phyloP scores from a whole-genome alignment of 2,329 filamentous ascomycete species.

The Beauveria varroae region DNA sequence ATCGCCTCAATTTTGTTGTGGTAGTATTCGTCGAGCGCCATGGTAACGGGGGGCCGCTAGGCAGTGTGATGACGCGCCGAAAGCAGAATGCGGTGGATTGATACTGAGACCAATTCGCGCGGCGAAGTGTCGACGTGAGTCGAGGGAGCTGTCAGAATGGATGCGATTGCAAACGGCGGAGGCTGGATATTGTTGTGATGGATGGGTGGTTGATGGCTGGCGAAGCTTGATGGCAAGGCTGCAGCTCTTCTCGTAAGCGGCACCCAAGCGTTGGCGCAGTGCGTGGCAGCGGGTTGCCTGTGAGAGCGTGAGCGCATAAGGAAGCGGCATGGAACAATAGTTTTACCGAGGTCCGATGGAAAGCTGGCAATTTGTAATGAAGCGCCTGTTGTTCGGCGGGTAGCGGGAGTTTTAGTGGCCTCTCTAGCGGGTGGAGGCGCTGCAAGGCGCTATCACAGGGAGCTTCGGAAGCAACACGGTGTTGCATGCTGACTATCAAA shows the following conservation, averaged over 20 bases:
- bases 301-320: background rate
- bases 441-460: background rate
- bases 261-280: background rate
- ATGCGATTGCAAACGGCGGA: constrained; percentile 2
- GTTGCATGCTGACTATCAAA: background rate
- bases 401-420: background rate
- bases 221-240: constrained; percentile 18
- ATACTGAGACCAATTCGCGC: constrained; percentile 5
- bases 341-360: constrained; percentile 15
- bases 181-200: constrained; percentile 8
- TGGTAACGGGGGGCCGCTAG: constrained; percentile 40
- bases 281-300: constrained; percentile 11
- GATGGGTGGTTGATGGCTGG: constrained; percentile 13
- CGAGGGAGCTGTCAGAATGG: background rate
- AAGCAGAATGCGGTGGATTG: background rate
- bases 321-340: constrained; percentile 7
- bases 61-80: constrained; percentile 3
- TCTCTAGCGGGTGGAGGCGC: background rate
- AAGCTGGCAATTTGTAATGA: background rate
- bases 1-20: constrained; percentile 99
- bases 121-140: background rate
- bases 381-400: background rate
- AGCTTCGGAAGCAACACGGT: background rate
- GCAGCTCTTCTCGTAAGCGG: constrained; percentile 20
- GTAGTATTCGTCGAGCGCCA: constrained; percentile 99